Evolutionary conservation across 495 filamentous ascomycete species (phyloP), one percentile per base, ranked within the genome.

Genomic region (Penicillium waksmanii): DNA sequence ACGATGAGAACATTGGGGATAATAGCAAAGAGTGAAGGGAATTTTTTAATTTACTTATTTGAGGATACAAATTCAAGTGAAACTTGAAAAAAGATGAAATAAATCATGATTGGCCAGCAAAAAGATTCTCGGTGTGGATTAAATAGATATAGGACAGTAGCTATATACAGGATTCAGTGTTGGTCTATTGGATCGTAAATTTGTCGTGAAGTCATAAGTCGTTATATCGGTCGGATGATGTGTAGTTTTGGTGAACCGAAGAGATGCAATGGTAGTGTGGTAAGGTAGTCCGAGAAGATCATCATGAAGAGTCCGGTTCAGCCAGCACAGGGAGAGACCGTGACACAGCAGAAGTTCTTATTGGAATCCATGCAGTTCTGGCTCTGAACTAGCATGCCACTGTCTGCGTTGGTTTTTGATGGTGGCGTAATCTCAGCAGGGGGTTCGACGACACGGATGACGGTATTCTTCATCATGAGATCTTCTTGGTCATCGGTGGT

Each of bases 81-180:
- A 36, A 36, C 10, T 13, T 10, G 19, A 3, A 31, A 52, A 11
- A 17, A 13, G 19, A 38, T 25, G 19, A 27, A 48, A 5, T 9
- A 6, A 48, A 23, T 48, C 5, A 35, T 46, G 51, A 40, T 57
- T 63, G 63, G 9, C 60, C 63, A 63, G 63, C 63, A 59, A 66
- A 65, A 62, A 56, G 35, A 36, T 53, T 23, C 33, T 57, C 6
- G 34, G 40, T 57, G 36, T 58, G 33, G 34, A 57, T 57, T 44
- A 46, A 12, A 15, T 48, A 55, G 35, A 55, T 51, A 33, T 53
- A 38, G 38, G 47, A 21, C 53, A 48, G 51, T 58, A 64, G 40
- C 57, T 66, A 66, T 66, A 47, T 66, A 66, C 64, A 66, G 53
- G 27, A 44, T 25, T 55, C 54, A 18, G 49, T 55, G 64, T 61